Evolutionary conservation across 2,329 filamentous ascomycete species (phyloP).

Genomic region (Hypocreales sp.): DNA sequence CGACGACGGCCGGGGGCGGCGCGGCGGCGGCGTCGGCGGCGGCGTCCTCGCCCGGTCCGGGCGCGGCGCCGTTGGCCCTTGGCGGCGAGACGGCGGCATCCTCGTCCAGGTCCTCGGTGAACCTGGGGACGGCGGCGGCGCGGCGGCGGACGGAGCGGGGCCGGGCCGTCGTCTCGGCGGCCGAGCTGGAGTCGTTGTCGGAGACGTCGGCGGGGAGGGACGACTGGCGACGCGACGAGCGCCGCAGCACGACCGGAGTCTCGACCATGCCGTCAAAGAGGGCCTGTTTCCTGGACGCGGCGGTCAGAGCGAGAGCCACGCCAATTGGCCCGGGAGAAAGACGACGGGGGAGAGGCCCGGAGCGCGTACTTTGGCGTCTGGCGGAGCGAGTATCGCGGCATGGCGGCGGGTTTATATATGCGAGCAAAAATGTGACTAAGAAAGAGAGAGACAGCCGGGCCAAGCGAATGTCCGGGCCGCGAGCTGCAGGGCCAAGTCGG

Average conservation of each 20-base stretch:
- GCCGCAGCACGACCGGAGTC: constrained; percentile 26
- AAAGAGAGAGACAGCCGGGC: too few species aligned
- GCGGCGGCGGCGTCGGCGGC: constrained; percentile 1
- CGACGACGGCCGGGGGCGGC: constrained; percentile 15
- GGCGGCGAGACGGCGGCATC: too few species aligned
- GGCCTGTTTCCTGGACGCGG: constrained; percentile 38
- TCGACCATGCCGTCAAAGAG: constrained; percentile 46
- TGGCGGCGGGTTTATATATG: constrained; percentile 2
- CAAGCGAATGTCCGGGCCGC: too few species aligned
- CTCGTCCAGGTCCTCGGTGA: constrained; percentile 33
- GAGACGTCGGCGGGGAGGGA: constrained; percentile 26
- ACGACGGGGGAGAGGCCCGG: background rate
- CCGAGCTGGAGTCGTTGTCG: constrained; percentile 33
- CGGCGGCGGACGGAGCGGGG: constrained; percentile 26
- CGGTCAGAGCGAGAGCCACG: constrained; percentile 1
- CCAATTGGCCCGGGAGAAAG: too few species aligned
- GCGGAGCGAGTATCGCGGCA: constrained; percentile 15
- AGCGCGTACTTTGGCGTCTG: constrained; percentile 14
- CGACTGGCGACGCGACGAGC: constrained; percentile 33
- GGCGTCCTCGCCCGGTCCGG: constrained; percentile 2
- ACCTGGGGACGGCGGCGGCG: constrained; percentile 25
- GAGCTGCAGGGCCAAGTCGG: too few species aligned
- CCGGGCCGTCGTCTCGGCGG: constrained; percentile 24
- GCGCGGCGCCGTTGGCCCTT: too few species aligned
- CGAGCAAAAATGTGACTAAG: background rate